A percentile compares a stretch with the other conserved stretches of the same genome.
Evolutionary conservation across 2,329 filamentous ascomycete species (phyloP).

Genomic region (Ploettnerulaceae sp.): DNA sequence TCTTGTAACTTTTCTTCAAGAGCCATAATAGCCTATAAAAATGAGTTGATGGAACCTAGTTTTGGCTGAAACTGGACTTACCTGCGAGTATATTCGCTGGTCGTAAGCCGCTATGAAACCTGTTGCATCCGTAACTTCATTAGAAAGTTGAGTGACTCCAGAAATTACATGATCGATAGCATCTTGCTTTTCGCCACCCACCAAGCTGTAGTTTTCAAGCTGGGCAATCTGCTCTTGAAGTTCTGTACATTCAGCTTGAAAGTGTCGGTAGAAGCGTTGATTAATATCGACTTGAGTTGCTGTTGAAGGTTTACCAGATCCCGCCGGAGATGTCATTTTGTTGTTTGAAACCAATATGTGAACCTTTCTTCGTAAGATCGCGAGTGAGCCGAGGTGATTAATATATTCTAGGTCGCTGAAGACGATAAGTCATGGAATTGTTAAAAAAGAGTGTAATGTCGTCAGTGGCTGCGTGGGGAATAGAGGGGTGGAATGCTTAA

Average conservation of each 20-base stretch:
- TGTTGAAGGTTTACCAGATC: neutral
- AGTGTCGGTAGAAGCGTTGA: slow-evolving; percentile 79
- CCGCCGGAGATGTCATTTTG: neutral
- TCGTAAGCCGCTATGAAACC: slow-evolving; percentile 85
- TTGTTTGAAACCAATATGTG: slow-evolving; percentile 1
- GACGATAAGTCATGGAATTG: neutral
- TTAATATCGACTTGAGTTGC: slow-evolving; percentile 46
- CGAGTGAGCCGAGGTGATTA: neutral
- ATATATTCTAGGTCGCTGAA: neutral
- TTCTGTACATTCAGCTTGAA: slow-evolving; percentile 64
- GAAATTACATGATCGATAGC: slow-evolving; percentile 76
- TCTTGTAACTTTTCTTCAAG: slow-evolving; percentile 74
- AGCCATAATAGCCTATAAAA: slow-evolving; percentile 61
- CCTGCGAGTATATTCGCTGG: slow-evolving; percentile 78
- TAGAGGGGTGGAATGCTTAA: too few relatives aligned
- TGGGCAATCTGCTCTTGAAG: slow-evolving; percentile 71
- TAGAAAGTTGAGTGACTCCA: slow-evolving; percentile 73
- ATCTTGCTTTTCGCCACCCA: slow-evolving; percentile 72
- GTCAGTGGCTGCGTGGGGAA: slow-evolving; percentile 3
- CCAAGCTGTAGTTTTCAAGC: slow-evolving; percentile 55
- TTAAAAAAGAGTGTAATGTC: slow-evolving; percentile 2
- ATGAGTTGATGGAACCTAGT: slow-evolving; percentile 33
- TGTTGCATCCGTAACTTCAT: slow-evolving; percentile 78
- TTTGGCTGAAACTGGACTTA: slow-evolving; percentile 35
- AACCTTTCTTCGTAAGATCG: neutral